Evolutionary conservation across 1,139 yeast species (phyloP).

Genomic region (Suhomyces bolitotheri): DNA sequence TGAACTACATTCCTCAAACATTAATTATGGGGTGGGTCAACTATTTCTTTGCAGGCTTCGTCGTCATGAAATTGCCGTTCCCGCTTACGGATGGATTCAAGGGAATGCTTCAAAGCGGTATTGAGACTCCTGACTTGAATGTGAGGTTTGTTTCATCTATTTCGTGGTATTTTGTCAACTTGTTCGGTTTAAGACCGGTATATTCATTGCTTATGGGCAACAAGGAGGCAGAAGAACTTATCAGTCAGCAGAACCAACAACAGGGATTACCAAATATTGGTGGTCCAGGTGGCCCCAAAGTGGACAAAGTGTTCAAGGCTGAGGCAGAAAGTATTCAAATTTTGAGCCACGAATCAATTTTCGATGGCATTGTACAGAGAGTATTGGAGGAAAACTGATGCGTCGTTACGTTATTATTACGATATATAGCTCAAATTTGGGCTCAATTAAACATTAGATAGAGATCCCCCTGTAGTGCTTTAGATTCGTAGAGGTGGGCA

Average conservation of each 20-base stretch:
- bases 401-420: too few relatives aligned
- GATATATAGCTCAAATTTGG: too few relatives aligned
- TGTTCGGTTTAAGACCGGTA: conserved; percentile 81
- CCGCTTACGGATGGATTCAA: conserved; percentile 89
- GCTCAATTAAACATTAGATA: background rate
- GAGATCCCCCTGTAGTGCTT: too few relatives aligned
- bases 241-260: conserved; percentile 47
- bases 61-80: conserved; percentile 59
- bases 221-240: conserved; percentile 49
- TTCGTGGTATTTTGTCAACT: conserved; percentile 95
- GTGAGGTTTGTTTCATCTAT: conserved; percentile 94
- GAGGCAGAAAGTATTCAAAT: conserved; percentile 81
- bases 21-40: conserved; percentile 96
- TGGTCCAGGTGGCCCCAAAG: conserved; percentile 60
- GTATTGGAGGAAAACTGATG: conserved; percentile 33
- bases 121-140: conserved; percentile 79
- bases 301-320: conserved; percentile 59
- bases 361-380: conserved; percentile 67
- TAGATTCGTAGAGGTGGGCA: too few relatives aligned
- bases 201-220: conserved; percentile 71
- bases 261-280: conserved; percentile 44
- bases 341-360: conserved; percentile 51
- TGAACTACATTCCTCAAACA: conserved; percentile 88
- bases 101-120: conserved; percentile 87
- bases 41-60: conserved; percentile 89